Percentiles rank a stretch among this genome's conserved stretches.
These are phyloP conservation scores for Scheffersomyces segobiensis DNA, from an alignment of 1,139 yeast species.

Conservation along the genomic window DNA sequence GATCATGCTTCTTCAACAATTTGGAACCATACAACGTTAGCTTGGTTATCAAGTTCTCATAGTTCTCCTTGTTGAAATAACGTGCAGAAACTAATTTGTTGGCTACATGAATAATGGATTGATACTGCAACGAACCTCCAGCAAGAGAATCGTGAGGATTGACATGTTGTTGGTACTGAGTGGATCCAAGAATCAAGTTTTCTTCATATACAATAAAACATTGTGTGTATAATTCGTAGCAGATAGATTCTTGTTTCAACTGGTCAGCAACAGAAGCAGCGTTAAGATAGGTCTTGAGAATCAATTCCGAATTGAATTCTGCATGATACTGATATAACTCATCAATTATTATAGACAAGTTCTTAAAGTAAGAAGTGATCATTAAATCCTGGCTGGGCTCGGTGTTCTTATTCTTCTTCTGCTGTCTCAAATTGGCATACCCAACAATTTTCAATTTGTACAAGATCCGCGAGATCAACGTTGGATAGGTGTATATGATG, in stretches of 20 bases:
- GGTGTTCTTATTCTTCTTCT: constrained; percentile 15
- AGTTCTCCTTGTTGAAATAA: constrained; percentile 61
- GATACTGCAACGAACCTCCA: constrained; percentile 40
- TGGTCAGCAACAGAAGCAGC: constrained; percentile 78
- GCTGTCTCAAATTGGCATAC: constrained; percentile 20
- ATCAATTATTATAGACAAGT: constrained; percentile 67
- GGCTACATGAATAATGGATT: constrained; percentile 48
- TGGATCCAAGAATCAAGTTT: constrained; percentile 34
- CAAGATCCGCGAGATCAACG: constrained; percentile 63
- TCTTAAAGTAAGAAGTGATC: constrained; percentile 62
- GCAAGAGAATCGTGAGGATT: constrained; percentile 42
- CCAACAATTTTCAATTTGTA: constrained; percentile 59
- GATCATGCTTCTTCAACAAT: constrained; percentile 87
- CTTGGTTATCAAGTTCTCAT: constrained; percentile 79
- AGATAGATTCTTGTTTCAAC: constrained; percentile 49
- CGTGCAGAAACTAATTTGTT: constrained; percentile 64
- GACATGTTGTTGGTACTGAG: constrained; percentile 15
- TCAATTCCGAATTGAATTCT: constrained; percentile 49
- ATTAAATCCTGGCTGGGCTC: constrained; percentile 27
- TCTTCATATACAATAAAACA: constrained; percentile 90
- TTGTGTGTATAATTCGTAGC: constrained; percentile 90
- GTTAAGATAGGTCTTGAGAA: constrained; percentile 52
- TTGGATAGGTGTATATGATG: constrained; percentile 70
- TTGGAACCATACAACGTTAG: constrained; percentile 87
- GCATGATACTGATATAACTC: constrained; percentile 60